These are phyloP conservation scores for Boletus bicolor DNA, from an alignment of 768 basidiomycete species.

Conservation along the genomic window DNA sequence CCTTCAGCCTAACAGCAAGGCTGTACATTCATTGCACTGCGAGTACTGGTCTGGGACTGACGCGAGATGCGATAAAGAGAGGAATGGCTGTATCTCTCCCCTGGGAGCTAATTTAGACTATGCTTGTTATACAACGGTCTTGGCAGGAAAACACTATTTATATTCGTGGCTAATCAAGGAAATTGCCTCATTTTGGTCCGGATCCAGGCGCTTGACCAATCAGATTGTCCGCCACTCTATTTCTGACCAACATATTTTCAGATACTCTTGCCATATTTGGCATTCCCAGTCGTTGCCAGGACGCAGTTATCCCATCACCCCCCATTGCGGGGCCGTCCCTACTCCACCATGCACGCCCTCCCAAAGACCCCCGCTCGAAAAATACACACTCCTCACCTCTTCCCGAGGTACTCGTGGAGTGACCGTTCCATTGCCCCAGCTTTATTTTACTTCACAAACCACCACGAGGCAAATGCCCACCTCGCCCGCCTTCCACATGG, in stretches of 20 bases:
- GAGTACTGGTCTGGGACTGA: neutral
- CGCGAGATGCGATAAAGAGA: neutral
- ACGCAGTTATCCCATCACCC: neutral
- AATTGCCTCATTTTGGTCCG: constrained; percentile 21
- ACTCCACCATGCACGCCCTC: constrained; percentile 6
- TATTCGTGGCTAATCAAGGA: constrained; percentile 20
- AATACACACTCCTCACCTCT: neutral
- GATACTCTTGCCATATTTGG: constrained; percentile 15
- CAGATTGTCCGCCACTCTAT: constrained; percentile 18
- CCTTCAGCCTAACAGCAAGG: neutral
- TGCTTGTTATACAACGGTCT: constrained; percentile 32
- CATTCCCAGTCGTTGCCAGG: constrained; percentile 4
- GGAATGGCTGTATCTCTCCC: constrained; percentile 1
- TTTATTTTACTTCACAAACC: constrained; percentile 34
- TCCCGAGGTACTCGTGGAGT: constrained; percentile 26
- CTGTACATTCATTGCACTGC: neutral
- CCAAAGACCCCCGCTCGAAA: neutral
- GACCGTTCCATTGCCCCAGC: constrained; percentile 7
- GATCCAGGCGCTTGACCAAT: constrained; percentile 24
- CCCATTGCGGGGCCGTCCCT: constrained; percentile 5
- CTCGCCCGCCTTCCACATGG: constrained; percentile 24
- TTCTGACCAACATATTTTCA: constrained; percentile 7
- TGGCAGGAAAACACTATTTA: constrained; percentile 33
- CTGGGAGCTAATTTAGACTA: constrained; percentile 18
- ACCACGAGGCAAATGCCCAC: constrained; percentile 25